Evolutionary conservation across 768 basidiomycete species (phyloP), one percentile per base, ranked within the genome.

Genomic region (Nevesoporus exiguus): DNA sequence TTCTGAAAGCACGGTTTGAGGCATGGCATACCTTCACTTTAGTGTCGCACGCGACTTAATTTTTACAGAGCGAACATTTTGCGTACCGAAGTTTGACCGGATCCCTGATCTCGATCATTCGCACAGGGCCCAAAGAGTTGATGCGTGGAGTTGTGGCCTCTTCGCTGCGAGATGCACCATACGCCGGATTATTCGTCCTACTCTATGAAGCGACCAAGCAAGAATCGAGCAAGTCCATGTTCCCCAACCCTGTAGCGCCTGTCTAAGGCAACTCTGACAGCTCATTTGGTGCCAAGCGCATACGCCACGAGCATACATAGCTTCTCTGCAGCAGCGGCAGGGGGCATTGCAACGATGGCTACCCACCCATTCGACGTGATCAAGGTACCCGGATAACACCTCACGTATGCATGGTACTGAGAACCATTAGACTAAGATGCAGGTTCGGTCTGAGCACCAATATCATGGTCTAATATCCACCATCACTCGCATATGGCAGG

Each of bases 291-390:
- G 25, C 61, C 74, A 21, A 61, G 78, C 1, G 72, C 72, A 21
- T 71, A 81, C 46, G 76, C 83, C 14, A 72, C 81, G 4, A 61
- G 74, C 6, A 73, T 88, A 41, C 87, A 91, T 66, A 76, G 78
- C 27, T 64, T 81, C 33, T 81, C 87, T 37, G 93, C 87, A 9
- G 90, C 91, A 0, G 76, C 83, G 1, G 93, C 94, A 9, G 90
- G 93, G 3, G 85, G 84, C 2, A 76, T 94, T 49, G 93, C 93
- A 1, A 96, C 93, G 0, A 71, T 93, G 50, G 78, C 78, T 2
- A 98, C 95, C 2, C 92, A 94, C 61, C 95, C 95, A 2, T 96
- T 96, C 60, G 94, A 98, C 66, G 92, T 94, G 40, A 80, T 97
- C 59, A 98, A 98, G 79, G 93, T 90, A 57, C n/a, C 47, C 45